Percentiles rank a stretch among this genome's conserved stretches.
phyloP scores from a whole-genome alignment of 345 rosid genomes.

The Brassica cretica region DNA sequence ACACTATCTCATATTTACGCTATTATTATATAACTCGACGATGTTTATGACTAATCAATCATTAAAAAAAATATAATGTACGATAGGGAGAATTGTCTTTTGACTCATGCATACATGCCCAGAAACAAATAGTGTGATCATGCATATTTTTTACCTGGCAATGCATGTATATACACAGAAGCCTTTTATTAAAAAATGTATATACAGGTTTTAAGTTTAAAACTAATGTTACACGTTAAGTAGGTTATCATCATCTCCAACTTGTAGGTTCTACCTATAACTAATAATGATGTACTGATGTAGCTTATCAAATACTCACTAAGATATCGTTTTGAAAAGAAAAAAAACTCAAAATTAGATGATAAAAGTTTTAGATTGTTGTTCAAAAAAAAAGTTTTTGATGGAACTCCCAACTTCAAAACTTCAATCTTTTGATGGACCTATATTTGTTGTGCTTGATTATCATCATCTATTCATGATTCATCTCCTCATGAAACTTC shows the following conservation, averaged over 20 bases:
- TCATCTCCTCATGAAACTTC: not conserved
- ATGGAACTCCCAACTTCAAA: not conserved
- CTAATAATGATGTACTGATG: not conserved
- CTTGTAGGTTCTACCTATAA: not conserved
- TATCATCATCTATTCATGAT: not conserved
- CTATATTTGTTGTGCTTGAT: not conserved
- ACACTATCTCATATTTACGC: conserved; percentile 37
- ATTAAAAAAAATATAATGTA: conserved; percentile 1
- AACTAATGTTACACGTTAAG: not conserved
- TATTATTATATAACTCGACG: conserved; percentile 23
- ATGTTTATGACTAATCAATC: conserved; percentile 22
- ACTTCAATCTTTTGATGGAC: not conserved
- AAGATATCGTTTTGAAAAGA: not conserved
- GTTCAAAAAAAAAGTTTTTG: too few species aligned
- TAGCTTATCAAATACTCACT: not conserved
- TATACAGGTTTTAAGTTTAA: not conserved
- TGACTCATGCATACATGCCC: conserved; percentile 17
- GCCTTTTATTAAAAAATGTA: too few species aligned
- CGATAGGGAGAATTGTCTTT: conserved; percentile 6
- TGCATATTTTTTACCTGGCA: not conserved
- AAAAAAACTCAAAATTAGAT: not conserved
- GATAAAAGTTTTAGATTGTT: not conserved
- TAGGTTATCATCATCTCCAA: conserved; percentile 10
- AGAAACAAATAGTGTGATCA: conserved; percentile 3
- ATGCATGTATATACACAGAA: not conserved